These are phyloP conservation scores for Leccinum fibrillosum DNA, from an alignment of 768 basidiomycete species.

Conservation along the genomic window DNA sequence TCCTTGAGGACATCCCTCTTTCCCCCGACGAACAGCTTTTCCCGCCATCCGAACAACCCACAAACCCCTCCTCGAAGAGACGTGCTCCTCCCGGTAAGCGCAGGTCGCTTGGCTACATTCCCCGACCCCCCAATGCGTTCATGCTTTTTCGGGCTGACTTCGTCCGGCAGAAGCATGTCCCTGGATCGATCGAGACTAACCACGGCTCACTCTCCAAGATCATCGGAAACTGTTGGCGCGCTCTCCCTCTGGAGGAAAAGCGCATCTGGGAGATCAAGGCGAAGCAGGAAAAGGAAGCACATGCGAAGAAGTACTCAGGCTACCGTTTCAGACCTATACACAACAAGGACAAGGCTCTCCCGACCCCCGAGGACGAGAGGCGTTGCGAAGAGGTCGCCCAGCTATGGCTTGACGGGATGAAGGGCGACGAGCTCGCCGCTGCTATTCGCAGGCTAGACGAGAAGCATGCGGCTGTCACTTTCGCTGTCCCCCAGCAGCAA, in stretches of 20 bases:
- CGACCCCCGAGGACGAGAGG: slow-evolving; percentile 27
- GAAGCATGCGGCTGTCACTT: not conserved
- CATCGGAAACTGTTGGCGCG: no score
- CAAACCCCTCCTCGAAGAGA: no score
- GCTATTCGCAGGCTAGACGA: slow-evolving; percentile 55
- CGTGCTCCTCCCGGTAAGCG: no score
- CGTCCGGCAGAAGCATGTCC: no score
- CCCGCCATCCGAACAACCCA: no score
- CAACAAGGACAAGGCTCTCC: slow-evolving; percentile 31
- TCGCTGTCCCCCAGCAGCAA: not conserved
- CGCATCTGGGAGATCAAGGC: slow-evolving; percentile 63
- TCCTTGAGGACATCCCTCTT: not conserved
- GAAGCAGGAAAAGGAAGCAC: slow-evolving; percentile 69
- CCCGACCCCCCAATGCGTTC: no score
- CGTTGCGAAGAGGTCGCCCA: slow-evolving; percentile 55
- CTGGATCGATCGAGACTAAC: no score
- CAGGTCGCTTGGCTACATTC: no score
- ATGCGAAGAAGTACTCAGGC: slow-evolving; percentile 66
- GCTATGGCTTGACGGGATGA: slow-evolving; percentile 64
- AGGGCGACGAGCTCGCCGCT: slow-evolving; percentile 62
- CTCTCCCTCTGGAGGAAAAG: no score
- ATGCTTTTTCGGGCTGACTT: no score
- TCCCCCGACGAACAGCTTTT: no score
- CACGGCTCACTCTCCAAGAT: no score
- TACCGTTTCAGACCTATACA: slow-evolving; percentile 48